Evolutionary conservation across 2,329 filamentous ascomycete genomes (phyloP), one percentile per base, ranked within the genome.

Genomic region (Coniochaeta prunicola): DNA sequence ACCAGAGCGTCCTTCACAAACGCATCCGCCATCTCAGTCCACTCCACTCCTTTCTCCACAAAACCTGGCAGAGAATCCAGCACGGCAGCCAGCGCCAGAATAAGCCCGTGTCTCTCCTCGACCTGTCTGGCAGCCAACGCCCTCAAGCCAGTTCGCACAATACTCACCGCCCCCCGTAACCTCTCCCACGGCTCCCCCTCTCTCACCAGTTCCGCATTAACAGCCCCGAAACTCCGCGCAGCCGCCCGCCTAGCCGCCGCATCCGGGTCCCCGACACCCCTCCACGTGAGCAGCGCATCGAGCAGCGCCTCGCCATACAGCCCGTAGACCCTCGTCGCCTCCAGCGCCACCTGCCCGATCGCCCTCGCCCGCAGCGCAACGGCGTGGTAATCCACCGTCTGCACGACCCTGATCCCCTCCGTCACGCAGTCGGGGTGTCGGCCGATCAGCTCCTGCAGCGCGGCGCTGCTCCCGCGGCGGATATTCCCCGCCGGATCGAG

Each of bases 401-500:
- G 94, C 0, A 97, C 91, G 1, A 97, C 80, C 45, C 85, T 74
- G 59, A 99, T 97, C 0, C 93, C 94, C 66, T 92, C 79, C 17
- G 82, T 77, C 34, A 97, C 85, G 0, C 84, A 92, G 66, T 97
- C 88, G 0, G 94, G 93, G 73, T 99, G 93, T 10, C 94, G 86
- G 12, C 94, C 94, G 60, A 97, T 89, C 15, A 99, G 80, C 70
- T 99, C 94, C 69, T 99, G 94, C 38, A 99, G 76, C 2, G 94
- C 94, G 48, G 94, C 94, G 28, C 94, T 97, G 31, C 93, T 88
- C 3, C 93, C 94, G 64, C 94, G 85, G 57, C 94, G 83, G 65
- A 99, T 96, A 65, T 99, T 99, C 3, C 94, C 94, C 12, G 91
- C 88, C 1, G 93, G 88, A 68, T 99, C 94, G 7, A 97, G 79